A percentile compares a stretch with the other conserved stretches of the same genome.
These are phyloP conservation scores for Ascosphaera apis DNA, from an alignment of 2,329 filamentous ascomycete species.

Conservation along the genomic window DNA sequence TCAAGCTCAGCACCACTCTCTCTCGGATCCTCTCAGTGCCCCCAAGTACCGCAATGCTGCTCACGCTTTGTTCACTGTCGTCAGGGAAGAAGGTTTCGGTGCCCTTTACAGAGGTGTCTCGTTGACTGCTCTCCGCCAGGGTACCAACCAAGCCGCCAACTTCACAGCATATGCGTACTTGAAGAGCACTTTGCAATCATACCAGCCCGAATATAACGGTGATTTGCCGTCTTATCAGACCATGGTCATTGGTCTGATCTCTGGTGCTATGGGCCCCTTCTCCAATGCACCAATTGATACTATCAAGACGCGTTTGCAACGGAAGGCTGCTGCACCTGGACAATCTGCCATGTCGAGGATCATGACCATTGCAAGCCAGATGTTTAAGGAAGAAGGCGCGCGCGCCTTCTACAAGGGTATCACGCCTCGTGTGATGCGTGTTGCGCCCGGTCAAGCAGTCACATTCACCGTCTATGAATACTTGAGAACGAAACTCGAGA, in stretches of 20 bases:
- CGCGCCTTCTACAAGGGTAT: slow-evolving; percentile 98
- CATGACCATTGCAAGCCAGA: slow-evolving; percentile 50
- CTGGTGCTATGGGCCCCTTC: slow-evolving; percentile 83
- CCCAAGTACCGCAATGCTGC: slow-evolving; percentile 96
- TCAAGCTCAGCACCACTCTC: slow-evolving; percentile 92
- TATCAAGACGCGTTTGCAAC: slow-evolving; percentile 92
- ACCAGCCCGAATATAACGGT: slow-evolving; percentile 45
- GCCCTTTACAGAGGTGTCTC: slow-evolving; percentile 85
- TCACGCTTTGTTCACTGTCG: slow-evolving; percentile 59
- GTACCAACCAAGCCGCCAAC: slow-evolving; percentile 94
- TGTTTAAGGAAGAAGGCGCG: slow-evolving; percentile 85
- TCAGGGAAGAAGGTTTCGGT: slow-evolving; percentile 71
- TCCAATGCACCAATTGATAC: slow-evolving; percentile 97
- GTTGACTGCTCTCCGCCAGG: slow-evolving; percentile 79
- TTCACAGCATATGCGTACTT: slow-evolving; percentile 96
- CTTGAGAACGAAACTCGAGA: slow-evolving; percentile 49
- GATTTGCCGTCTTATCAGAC: slow-evolving; percentile 76
- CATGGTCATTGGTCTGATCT: slow-evolving; percentile 69
- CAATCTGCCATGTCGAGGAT: slow-evolving; percentile 65
- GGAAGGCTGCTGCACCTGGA: slow-evolving; percentile 59
- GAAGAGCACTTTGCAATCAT: slow-evolving; percentile 51
- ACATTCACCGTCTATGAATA: slow-evolving; percentile 58
- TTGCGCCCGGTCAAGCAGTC: slow-evolving; percentile 78
- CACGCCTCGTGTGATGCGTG: slow-evolving; percentile 89
- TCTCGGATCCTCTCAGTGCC: slow-evolving; percentile 87